Conservation (phyloP, 176 grass and related monocot species). For the Avena insularis region DNA sequence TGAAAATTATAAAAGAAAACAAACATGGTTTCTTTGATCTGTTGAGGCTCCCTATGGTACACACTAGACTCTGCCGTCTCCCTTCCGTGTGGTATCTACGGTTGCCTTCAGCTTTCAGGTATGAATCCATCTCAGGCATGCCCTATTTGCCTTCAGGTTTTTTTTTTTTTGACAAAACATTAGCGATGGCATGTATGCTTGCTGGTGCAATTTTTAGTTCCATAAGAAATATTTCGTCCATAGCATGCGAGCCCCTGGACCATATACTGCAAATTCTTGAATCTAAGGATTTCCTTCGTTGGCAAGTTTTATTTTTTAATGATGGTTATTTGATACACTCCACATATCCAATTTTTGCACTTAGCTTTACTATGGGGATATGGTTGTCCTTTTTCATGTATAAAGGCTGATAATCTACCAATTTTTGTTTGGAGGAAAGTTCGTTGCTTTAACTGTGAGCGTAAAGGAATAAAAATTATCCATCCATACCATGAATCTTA, state of each 20-base stretch:
- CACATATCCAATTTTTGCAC: not conserved
- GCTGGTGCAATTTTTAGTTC: not conserved
- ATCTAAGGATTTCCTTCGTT: not conserved
- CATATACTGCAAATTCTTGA: not conserved
- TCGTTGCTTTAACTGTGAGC: constrained; percentile 27
- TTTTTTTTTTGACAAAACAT: too few relatives aligned
- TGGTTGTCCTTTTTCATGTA: not conserved
- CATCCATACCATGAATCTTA: not conserved
- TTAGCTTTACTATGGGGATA: not conserved
- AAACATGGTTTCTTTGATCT: too few relatives aligned
- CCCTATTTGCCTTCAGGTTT: too few relatives aligned
- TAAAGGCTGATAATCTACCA: not conserved
- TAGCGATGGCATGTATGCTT: not conserved
- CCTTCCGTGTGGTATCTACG: too few relatives aligned
- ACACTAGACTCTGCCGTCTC: too few relatives aligned
- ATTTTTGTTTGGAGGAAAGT: not conserved
- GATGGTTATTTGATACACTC: not conserved
- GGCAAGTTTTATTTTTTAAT: not conserved
- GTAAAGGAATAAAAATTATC: constrained; percentile 16
- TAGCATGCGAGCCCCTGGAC: not conserved
- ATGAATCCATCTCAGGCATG: too few relatives aligned
- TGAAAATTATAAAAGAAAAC: too few relatives aligned
- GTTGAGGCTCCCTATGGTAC: too few relatives aligned
- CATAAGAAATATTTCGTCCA: not conserved
- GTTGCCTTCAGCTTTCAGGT: too few relatives aligned